phyloP scores from a whole-genome alignment of 75 land plant genomes.

The Pinus taeda region DNA sequence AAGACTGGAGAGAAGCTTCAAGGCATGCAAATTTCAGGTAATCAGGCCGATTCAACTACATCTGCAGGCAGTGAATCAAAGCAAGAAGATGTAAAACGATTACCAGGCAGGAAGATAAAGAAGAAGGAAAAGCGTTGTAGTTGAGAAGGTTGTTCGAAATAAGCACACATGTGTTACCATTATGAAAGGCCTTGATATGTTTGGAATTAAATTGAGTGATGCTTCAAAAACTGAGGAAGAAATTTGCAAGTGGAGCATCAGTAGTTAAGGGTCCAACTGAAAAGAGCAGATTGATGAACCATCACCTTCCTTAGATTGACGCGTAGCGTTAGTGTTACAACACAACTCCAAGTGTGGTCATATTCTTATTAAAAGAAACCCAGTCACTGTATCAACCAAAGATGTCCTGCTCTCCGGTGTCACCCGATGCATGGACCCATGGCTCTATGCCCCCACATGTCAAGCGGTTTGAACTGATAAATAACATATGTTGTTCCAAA shows the following conservation, averaged over 20 bases:
- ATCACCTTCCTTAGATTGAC: no score
- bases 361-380: no score
- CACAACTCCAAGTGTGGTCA: no score
- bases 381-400: no score
- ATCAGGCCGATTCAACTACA: constrained; percentile 25
- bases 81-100: constrained; percentile 91
- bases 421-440: no score
- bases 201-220: constrained; percentile 91
- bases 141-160: constrained; percentile 94
- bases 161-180: constrained; percentile 92
- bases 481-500: no score
- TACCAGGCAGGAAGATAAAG: constrained; percentile 99
- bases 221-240: constrained; percentile 99
- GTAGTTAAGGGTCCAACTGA: constrained; percentile 69
- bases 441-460: no score
- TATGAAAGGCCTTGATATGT: constrained; percentile 94
- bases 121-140: constrained; percentile 97
- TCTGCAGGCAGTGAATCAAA: constrained; percentile 54
- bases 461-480: no score
- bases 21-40: constrained; percentile 50
- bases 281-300: no score
- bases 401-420: no score
- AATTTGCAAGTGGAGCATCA: constrained; percentile 99
- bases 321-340: no score
- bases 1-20: constrained; percentile 74